phyloP scores from a whole-genome alignment of 2,329 filamentous ascomycete species.

The Colletotrichum filicis region DNA sequence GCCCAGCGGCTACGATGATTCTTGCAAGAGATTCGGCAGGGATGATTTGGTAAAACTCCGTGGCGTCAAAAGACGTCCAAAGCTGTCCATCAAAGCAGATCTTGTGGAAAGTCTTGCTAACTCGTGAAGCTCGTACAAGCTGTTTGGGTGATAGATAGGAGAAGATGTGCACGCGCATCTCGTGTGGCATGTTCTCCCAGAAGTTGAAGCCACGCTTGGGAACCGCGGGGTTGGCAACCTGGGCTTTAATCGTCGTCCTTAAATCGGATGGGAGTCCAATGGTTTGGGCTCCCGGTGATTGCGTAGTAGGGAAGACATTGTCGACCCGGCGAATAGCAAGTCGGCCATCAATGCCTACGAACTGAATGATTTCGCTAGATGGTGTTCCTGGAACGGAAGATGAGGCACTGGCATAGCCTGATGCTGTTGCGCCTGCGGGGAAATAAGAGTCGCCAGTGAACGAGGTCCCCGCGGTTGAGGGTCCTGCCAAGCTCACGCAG shows the following conservation, averaged over 20 bases:
- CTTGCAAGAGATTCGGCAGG: conserved; percentile 84
- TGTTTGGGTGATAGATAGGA: conserved; percentile 82
- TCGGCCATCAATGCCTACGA: conserved; percentile 57
- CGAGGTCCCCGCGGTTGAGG: conserved; percentile 43
- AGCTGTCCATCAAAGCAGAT: conserved; percentile 95
- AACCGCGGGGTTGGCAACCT: conserved; percentile 31
- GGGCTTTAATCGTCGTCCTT: conserved; percentile 15
- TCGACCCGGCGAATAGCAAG: conserved; percentile 67
- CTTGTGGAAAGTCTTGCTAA: conserved; percentile 81
- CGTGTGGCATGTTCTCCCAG: conserved; percentile 84
- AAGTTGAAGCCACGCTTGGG: conserved; percentile 64
- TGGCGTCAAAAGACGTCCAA: conserved; percentile 86
- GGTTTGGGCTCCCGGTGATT: conserved; percentile 52
- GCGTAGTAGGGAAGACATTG: conserved; percentile 52
- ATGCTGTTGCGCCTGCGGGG: conserved; percentile 40
- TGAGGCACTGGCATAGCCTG: conserved; percentile 45
- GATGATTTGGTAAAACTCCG: conserved; percentile 89
- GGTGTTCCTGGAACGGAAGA: conserved; percentile 53
- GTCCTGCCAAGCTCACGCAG: conserved; percentile 63
- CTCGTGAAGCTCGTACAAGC: conserved; percentile 80
- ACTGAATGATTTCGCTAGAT: conserved; percentile 51
- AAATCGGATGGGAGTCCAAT: conserved; percentile 74
- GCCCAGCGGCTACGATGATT: conserved; percentile 86
- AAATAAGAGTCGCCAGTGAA: conserved; percentile 42
- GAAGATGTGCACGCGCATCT: conserved; percentile 83